Evolutionary conservation across 2,329 filamentous ascomycete species (phyloP).

Genomic region (Harringtonia aguacate): DNA sequence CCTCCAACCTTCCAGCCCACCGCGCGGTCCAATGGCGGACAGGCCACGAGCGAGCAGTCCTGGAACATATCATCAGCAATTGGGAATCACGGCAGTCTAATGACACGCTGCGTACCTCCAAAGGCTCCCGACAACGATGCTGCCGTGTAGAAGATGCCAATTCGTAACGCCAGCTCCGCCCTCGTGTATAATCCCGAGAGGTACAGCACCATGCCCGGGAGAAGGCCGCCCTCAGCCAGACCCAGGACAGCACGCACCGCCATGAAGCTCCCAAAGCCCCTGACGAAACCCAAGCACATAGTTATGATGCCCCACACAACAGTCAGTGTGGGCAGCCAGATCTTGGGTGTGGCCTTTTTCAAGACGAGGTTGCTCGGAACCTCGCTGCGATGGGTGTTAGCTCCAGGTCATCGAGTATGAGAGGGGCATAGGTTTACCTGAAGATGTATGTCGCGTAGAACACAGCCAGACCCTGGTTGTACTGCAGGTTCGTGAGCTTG

Average conservation of each 20-base stretch:
- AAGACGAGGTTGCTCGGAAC: constrained; percentile 54
- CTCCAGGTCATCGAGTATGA: no score
- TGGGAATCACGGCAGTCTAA: no score
- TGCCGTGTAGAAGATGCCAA: constrained; percentile 58
- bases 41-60: constrained; percentile 50
- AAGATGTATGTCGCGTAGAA: constrained; percentile 56
- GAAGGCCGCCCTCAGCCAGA: constrained; percentile 50
- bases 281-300: constrained; percentile 45
- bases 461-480: constrained; percentile 51
- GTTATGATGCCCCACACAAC: constrained; percentile 47
- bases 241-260: constrained; percentile 52
- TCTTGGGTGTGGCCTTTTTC: constrained; percentile 47
- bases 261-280: constrained; percentile 44
- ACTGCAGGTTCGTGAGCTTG: constrained; percentile 48
- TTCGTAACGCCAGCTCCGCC: constrained; percentile 48
- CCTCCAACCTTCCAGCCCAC: constrained; percentile 45
- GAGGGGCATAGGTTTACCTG: no score
- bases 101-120: constrained; percentile 41
- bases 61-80: constrained; percentile 5
- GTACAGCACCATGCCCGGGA: constrained; percentile 56
- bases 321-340: constrained; percentile 50
- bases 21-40: constrained; percentile 44
- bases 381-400: no score
- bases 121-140: constrained; percentile 56
- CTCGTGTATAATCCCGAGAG: constrained; percentile 52